Base-by-base conservation (phyloP, 108 stramenopile species). In the Phaeodactylum tricornutum region DNA sequence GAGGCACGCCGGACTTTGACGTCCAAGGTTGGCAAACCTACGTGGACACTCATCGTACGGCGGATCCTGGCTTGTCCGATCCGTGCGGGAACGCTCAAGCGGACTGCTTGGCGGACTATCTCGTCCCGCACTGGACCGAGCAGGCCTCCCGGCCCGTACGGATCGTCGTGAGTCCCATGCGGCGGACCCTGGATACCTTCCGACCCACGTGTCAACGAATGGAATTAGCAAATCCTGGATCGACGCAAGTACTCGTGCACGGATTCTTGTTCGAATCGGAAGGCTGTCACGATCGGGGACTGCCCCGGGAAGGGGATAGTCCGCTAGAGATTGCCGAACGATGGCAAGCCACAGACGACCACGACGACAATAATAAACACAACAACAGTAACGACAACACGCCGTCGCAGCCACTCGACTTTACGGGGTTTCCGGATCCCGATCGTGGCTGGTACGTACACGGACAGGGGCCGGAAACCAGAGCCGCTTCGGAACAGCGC, bases 261-360 rank as follows among this genome's bases (percentile, higher is more conserved):
- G 78, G 61, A 7, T 75, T 85, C 43, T 85, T 76, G 45, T 61
- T 62, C 50, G 83, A 85, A 61, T 63, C 61, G 11, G 83, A 81
- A 57, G 83, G 83, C 16, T 85, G 83, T 48, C 79, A 81, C 33
- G 54, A 48, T 5, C 55, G 64, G 29, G 79, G 72, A n/a, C 43
- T 51, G 44, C 58, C 77, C 1, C 69, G 66, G 44, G 66, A 71
- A 29, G 83, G 83, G 4, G 43, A 64, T 43, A 22, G 31, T 57
- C 16, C 47, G 56, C 24, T 46, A 15, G n/a, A 23, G 26, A 31
- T 29, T 55, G 49, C 61, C 24, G 50, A 45, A 8, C 48, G 41
- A 2, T 45, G 43, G 19, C 27, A 59, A 26, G 33, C 58, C 29
- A 48, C 46, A 25, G 46, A 57, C 12, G 25, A 64, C 0, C 43